Evolutionary conservation across 2,329 filamentous ascomycete species (phyloP), one percentile per base, ranked within the genome.

Genomic region (Daldinia sp.): DNA sequence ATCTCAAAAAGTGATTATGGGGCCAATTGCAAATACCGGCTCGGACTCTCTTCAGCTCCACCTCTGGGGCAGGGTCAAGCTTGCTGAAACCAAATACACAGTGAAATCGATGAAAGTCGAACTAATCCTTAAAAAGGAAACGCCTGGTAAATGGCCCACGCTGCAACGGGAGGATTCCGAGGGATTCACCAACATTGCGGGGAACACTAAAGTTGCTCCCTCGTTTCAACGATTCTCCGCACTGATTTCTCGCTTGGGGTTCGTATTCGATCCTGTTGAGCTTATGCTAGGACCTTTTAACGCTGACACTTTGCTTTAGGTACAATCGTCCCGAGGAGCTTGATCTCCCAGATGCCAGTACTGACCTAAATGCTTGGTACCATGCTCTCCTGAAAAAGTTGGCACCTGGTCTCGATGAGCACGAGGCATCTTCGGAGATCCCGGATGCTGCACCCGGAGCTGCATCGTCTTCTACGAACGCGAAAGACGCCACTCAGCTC

Each of bases 41-140:
- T 11, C 79, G 82, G 4, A 75, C 55, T 15, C 81, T 0, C 82
- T 93, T 41, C 83, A 88, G 15, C 87, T 84, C 2, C 66, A 90
- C 4, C 85, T 94, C 3, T 93, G 84, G 75, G 86, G 84, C 11
- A 75, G 83, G 8, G 87, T 96, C 70, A 84, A 91, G 53, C 77
- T 86, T 0, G 71, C 81, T 1, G 77, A 82, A 29, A 92, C 87
- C 17, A 89, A 82, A 43, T 86, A 81, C 68, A 84, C 82, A 1
- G 85, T 96, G 55, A 89, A 90, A 39, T 83, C 90, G 1, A 92
- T 88, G 72, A 97, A 97, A 75, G 83, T 96, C 55, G 93, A 96
- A 75, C 80, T 97, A 34, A 84, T 80, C 9, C 83, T 97, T 13
- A 83, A 83, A 63, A 97, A 97, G 76, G 80, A 82, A 37, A 81